Conservation (phyloP, 805 yeast genomes). For the Lipomyces yamanashiensis region DNA sequence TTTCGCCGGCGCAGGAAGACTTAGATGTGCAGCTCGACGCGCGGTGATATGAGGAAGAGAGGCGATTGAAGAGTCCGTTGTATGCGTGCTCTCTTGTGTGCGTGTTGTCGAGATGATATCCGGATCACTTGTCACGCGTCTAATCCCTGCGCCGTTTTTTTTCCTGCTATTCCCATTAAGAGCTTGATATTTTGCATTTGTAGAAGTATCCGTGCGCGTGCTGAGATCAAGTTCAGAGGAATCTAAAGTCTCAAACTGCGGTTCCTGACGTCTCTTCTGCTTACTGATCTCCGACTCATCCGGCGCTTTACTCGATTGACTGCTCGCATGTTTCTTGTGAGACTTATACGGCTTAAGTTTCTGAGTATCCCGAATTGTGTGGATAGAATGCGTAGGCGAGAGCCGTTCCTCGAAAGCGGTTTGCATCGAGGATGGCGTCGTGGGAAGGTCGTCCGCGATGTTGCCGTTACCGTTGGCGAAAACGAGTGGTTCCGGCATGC, state of each 20-base stretch:
- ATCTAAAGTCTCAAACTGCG: too few species aligned
- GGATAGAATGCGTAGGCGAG: not conserved
- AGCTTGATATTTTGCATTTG: too few species aligned
- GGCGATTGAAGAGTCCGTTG: not conserved
- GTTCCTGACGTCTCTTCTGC: too few species aligned
- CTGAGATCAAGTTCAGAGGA: too few species aligned
- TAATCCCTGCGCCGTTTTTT: not conserved
- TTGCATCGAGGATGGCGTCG: conserved; percentile 3
- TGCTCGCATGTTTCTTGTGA: not conserved
- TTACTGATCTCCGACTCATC: too few species aligned
- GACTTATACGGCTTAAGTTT: not conserved
- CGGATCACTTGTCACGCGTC: conserved; percentile 1
- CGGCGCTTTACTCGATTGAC: not conserved
- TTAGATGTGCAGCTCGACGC: not conserved
- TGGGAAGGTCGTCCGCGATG: not conserved
- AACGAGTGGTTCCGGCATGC: not conserved
- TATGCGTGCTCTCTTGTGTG: not conserved
- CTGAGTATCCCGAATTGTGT: not conserved
- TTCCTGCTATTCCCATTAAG: too few species aligned
- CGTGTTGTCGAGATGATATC: not conserved
- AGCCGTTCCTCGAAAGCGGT: conserved; percentile 1
- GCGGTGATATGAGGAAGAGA: not conserved
- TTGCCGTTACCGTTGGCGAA: not conserved
- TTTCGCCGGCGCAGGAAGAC: not conserved
- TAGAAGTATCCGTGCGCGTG: too few species aligned